Evolutionary conservation across 2,329 filamentous ascomycete species (phyloP), one percentile per base, ranked within the genome.

Genomic region (Diplodia mutila): DNA sequence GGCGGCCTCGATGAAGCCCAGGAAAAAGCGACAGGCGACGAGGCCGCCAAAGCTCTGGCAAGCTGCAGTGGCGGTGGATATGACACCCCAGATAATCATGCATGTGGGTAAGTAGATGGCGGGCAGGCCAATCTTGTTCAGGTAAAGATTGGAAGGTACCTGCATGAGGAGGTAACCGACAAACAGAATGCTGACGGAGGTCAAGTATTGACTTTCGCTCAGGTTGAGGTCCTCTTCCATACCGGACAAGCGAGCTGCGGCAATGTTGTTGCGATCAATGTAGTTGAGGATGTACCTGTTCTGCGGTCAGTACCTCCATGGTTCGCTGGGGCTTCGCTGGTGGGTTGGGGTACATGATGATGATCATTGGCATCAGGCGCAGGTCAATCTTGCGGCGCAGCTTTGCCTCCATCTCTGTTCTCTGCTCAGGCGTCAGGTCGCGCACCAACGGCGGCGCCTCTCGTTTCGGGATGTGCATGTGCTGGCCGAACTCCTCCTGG

Each of bases 271-370:
- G 42, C 88, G 82, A 72, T 90, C 88, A 14, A 90, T 78, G 76
- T 91, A 93, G 79, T 93, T 92, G 80, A 91, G 83, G 75, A 93
- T 91, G 74, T 92, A 93, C 80, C 93, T 91, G 70, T 92, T 75
- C 52, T 8, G 27, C 29, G 29, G 46, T 67, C 37, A 51, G 32
- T 11, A 6, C 4, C 4, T 14, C 7, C 2, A 12, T 11, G 37
- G 11, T 3, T 37, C 16, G 29, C 11, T 4, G 5, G 11, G 3
- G 11, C n/a, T 55, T 54, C 18, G 42, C 23, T n/a, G 21, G 29
- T 29, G 29, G 29, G 4, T 29, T 11, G 16, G 18, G 32, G 74
- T 92, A 93, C 80, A 93, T 91, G 70, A 92, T 76, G 57, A 93
- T 86, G 67, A 93, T 81, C 78, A 89, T 88, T 0, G 90, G 90